These are phyloP conservation scores for Angomonas ambiguus DNA, from an alignment of 208 protist species.

Conservation along the genomic window DNA sequence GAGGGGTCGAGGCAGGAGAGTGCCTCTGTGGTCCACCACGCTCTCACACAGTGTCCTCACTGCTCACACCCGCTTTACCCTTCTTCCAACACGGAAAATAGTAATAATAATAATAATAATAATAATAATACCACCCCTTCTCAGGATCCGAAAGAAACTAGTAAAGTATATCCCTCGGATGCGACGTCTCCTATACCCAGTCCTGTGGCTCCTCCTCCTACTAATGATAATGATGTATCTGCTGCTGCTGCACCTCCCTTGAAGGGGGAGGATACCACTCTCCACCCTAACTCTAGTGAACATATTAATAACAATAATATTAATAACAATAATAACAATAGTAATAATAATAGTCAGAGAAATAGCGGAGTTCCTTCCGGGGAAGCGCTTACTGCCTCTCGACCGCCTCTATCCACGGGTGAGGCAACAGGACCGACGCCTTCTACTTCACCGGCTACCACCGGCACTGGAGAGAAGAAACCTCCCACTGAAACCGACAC, in stretches of 20 bases:
- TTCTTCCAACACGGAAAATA: neutral
- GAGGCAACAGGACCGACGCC: neutral
- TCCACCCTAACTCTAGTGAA: neutral
- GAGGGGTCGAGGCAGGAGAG: neutral
- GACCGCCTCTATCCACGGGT: neutral
- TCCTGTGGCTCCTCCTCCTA: neutral
- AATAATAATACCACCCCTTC: no score
- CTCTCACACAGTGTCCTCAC: neutral
- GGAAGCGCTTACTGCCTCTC: no score
- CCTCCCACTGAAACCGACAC: neutral
- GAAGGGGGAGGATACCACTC: neutral
- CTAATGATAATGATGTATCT: neutral
- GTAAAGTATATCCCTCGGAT: neutral
- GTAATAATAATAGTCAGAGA: no score
- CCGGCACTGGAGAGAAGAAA: no score
- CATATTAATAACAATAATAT: slow-evolving; percentile 1
- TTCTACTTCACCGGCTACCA: no score
- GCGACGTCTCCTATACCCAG: neutral
- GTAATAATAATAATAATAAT: slow-evolving; percentile 8
- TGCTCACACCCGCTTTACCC: neutral
- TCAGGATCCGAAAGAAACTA: neutral
- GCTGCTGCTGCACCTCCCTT: neutral
- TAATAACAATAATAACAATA: slow-evolving; percentile 6
- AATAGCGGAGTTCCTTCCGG: no score
- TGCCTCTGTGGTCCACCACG: neutral